Evolutionary conservation across 495 filamentous ascomycete genomes (phyloP), one percentile per base, ranked within the genome.

Genomic region (Neurospora intermedia): DNA sequence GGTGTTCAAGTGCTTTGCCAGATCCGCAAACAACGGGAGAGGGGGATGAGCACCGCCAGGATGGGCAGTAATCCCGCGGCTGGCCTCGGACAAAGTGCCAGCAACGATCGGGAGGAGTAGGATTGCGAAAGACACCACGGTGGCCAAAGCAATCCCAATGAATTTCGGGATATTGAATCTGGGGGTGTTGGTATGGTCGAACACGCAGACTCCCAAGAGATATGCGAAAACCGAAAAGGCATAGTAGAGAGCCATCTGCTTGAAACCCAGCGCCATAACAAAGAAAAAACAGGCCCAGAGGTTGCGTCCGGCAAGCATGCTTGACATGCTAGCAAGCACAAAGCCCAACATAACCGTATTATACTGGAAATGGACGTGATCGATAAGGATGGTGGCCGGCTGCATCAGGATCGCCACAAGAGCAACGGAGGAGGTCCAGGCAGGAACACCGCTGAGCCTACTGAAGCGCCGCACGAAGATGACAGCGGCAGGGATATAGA

Each of bases 171-270:
- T 75, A 66, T 91, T 89, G 75, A 94, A 38, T 4, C 2, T 38
- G 35, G 35, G 35, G 4, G 0, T 38, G 35, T 38, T 38, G 35
- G 35, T 82, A 11, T 87, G 85, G 8, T 94, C 94, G 72, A 91
- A 90, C 31, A 96, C 76, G 81, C 94, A 97, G 78, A 89, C 87
- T 9, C 96, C 95, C 7, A 98, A 84, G 2, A 99, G 90, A 77
- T 94, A 98, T 8, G 94, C 91, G 80, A 98, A 98, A 71, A 98
- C 89, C 15, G 90, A 89, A 1, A 96, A 94, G 4, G 96, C 94
- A 80, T 97, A 99, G 81, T 97, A 99, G 11, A 99, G 85, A 4
- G 95, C 96, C 96, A 99, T 99, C 80, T 99, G 96, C 84, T 99
- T 99, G 85, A 97, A 99, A 15, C 92, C 92, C 31, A 99, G 83